Conservation (phyloP, 2,329 filamentous ascomycete species). For the Fusarium keratoplasticum region DNA sequence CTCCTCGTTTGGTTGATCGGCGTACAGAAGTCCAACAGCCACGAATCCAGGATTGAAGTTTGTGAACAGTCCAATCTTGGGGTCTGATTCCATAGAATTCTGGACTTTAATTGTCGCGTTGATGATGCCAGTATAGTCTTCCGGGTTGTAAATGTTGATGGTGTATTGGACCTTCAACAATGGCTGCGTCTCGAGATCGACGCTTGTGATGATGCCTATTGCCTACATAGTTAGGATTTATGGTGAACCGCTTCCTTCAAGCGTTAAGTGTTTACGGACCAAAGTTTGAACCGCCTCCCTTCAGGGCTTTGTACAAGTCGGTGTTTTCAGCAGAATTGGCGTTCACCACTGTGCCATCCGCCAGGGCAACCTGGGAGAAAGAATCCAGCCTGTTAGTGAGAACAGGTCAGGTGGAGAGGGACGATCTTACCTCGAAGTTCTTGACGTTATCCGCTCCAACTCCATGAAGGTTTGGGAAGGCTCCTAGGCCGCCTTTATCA, state of each 20-base stretch:
- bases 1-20: neutral
- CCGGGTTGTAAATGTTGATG: neutral
- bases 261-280: neutral
- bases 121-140: neutral
- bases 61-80: neutral
- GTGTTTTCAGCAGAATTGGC: neutral
- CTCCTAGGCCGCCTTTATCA: neutral
- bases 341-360: neutral
- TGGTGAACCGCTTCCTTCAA: neutral
- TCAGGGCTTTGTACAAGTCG: neutral
- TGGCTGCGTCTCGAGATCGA: neutral
- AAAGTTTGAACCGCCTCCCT: neutral
- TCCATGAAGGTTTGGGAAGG: neutral
- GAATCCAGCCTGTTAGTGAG: neutral
- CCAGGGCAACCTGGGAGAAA: neutral
- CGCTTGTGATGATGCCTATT: neutral
- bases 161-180: neutral
- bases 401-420: too few relatives aligned
- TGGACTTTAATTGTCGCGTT: neutral
- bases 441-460: neutral
- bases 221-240: too few relatives aligned
- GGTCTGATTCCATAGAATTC: neutral
- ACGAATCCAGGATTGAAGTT: neutral
- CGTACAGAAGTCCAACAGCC: neutral
- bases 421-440: neutral